Evolutionary conservation across 1,284 basidiomycete species (phyloP), one percentile per base, ranked within the genome.

Genomic region (Ceratobasidium sp.): DNA sequence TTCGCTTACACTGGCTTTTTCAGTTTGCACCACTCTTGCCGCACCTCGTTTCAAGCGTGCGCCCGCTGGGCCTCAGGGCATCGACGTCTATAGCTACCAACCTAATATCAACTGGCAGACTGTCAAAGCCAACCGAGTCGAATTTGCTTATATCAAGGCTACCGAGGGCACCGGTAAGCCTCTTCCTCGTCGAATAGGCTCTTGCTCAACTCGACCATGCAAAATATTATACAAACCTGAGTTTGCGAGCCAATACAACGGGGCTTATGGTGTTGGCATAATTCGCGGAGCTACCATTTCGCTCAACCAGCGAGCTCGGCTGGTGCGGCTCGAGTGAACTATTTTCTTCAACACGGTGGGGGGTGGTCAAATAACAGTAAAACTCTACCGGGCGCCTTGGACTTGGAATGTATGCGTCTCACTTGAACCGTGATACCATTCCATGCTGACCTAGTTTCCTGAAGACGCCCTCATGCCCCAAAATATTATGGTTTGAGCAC

Each of bases 91-190:
- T 22, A 77, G 81, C 78, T 87, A 84, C 76, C 89, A 90, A 76
- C 78, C 84, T 29, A 79, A 79, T 74, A 81, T 90, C n/a, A 82
- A 90, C 80, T 89, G 88, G 86, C 81, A 80, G 37, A 81, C 84
- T 2, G 87, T 88, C 75, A 85, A 84, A 71, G 80, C 85, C 16
- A 88, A 88, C 75, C 89, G 89, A 1, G 81, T 89, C 54, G 75
- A 83, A 16, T 92, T 90, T 77, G 88, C 83, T 9, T 90, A 85
- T 79, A 90, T 91, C 85, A 91, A 92, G 80, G 90, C 89, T 14
- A 92, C 90, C 6, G 89, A 92, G 79, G 88, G 88, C 16, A 89
- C 86, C 41, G 80, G 84, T 89, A 74, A 76, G 80, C 76, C 41
- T 53, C 68, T 46, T 54, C 72, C 66, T 68, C 22, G 8, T 9